Evolutionary conservation across 345 rosid species (phyloP).

Genomic region (Citropsis articulata): DNA sequence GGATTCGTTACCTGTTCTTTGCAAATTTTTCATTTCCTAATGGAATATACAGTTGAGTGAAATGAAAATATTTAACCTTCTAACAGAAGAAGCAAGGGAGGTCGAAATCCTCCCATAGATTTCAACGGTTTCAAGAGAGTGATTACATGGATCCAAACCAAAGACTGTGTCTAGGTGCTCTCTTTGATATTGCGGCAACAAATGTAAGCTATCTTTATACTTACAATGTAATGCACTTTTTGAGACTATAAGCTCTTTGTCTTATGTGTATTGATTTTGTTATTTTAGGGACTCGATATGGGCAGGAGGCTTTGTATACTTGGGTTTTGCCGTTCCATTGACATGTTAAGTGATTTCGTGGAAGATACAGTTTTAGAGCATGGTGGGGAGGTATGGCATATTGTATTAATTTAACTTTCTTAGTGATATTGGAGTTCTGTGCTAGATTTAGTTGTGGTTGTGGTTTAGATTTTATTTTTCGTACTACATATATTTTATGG

Average conservation of each 20-base stretch:
- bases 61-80: not conserved
- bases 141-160: constrained; percentile 87
- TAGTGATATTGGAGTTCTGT: not conserved
- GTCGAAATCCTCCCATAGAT: constrained; percentile 43
- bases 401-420: not conserved
- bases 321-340: constrained; percentile 95
- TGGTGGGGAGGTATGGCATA: constrained; percentile 80
- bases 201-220: constrained; percentile 46
- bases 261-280: constrained; percentile 11
- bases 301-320: constrained; percentile 92
- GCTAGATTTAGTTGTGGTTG: not conserved
- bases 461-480: not conserved
- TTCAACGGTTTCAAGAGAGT: constrained; percentile 71
- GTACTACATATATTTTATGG: not conserved
- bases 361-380: constrained; percentile 88
- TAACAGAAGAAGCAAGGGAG: constrained; percentile 59
- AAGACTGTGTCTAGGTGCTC: constrained; percentile 81
- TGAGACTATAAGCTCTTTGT: not conserved
- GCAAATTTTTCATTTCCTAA: not conserved
- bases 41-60: not conserved
- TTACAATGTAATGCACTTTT: not conserved
- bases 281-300: constrained; percentile 77
- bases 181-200: constrained; percentile 90
- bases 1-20: not conserved
- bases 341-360: constrained; percentile 95